Percentiles rank a stretch among this genome's conserved stretches.
Conservation (phyloP, 352 stramenopile genomes). For the Phytopythium ostracodes region DNA sequence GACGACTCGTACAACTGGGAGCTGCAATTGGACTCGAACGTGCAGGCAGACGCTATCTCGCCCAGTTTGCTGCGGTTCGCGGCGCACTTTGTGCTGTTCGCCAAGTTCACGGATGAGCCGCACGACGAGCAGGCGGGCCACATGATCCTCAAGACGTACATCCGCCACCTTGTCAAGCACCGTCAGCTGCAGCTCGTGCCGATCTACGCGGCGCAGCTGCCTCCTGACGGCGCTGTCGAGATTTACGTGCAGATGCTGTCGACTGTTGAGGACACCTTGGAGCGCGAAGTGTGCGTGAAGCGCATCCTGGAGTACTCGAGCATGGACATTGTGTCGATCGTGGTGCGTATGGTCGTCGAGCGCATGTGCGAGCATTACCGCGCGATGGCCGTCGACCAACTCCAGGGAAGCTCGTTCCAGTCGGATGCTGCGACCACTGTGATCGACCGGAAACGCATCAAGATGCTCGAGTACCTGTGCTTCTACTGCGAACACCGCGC, state of each 20-base stretch:
- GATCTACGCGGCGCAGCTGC: conserved; percentile 65
- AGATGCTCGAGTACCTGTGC: conserved; percentile 64
- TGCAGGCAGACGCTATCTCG: conserved; percentile 42
- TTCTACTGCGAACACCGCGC: conserved; percentile 68
- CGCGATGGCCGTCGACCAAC: conserved; percentile 20
- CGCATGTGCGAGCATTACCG: conserved; percentile 36
- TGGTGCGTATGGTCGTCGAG: conserved; percentile 54
- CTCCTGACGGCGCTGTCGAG: conserved; percentile 48
- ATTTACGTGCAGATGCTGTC: conserved; percentile 76
- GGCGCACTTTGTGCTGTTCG: conserved; percentile 77
- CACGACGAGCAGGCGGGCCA: conserved; percentile 63
- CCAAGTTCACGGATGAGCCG: conserved; percentile 56
- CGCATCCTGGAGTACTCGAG: conserved; percentile 57
- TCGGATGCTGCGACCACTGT: conserved; percentile 26
- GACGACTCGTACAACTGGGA: conserved; percentile 68
- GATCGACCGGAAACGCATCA: conserved; percentile 61
- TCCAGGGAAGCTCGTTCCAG: conserved; percentile 19
- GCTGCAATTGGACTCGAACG: conserved; percentile 36
- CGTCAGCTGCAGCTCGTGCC: conserved; percentile 71
- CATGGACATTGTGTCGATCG: conserved; percentile 60
- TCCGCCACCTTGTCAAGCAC: conserved; percentile 79
- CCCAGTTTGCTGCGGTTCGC: conserved; percentile 72
- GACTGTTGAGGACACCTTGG: conserved; percentile 50
- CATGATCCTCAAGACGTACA: conserved; percentile 82
- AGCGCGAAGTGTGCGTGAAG: conserved; percentile 68